Conservation (phyloP, 78 protist species). For the Dictyostelium citrinum region DNA sequence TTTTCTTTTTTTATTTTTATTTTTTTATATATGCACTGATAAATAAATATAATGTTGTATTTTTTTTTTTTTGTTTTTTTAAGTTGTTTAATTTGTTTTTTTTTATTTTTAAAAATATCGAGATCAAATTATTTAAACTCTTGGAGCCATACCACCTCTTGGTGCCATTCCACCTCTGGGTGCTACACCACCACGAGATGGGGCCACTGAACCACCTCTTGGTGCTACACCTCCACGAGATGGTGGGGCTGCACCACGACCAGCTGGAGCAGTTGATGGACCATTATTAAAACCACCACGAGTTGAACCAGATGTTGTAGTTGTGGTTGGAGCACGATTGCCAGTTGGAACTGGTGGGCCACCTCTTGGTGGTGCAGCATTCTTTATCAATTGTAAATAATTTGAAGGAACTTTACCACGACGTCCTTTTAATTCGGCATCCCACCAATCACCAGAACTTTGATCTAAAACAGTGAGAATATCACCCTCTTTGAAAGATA, state of each 20-base stretch:
- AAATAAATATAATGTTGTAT: neutral
- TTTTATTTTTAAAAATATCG: neutral
- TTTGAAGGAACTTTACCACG: conserved; percentile 77
- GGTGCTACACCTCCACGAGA: conserved; percentile 39
- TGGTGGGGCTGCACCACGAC: conserved; percentile 32
- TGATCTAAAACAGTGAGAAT: conserved; percentile 48
- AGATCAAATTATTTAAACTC: neutral
- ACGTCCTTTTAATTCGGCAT: conserved; percentile 54
- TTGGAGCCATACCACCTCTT: conserved; percentile 51
- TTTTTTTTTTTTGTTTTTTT: neutral
- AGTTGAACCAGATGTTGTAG: conserved; percentile 9
- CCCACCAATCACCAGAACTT: conserved; percentile 66
- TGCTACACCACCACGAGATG: conserved; percentile 9
- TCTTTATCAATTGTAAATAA: conserved; percentile 45
- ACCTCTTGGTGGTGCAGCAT: neutral
- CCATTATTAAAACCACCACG: conserved; percentile 46
- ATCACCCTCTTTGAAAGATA: conserved; percentile 82
- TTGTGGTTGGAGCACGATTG: conserved; percentile 13
- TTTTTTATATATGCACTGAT: neutral
- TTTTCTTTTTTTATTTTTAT: neutral
- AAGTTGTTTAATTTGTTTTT: neutral
- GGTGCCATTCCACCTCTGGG: conserved; percentile 56
- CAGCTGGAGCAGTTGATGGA: conserved; percentile 5
- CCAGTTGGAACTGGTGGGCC: neutral
- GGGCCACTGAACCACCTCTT: conserved; percentile 21